Evolutionary conservation across 805 yeast genomes (phyloP), one percentile per base, ranked within the genome.

Genomic region (Zygosaccharomyces lentus): DNA sequence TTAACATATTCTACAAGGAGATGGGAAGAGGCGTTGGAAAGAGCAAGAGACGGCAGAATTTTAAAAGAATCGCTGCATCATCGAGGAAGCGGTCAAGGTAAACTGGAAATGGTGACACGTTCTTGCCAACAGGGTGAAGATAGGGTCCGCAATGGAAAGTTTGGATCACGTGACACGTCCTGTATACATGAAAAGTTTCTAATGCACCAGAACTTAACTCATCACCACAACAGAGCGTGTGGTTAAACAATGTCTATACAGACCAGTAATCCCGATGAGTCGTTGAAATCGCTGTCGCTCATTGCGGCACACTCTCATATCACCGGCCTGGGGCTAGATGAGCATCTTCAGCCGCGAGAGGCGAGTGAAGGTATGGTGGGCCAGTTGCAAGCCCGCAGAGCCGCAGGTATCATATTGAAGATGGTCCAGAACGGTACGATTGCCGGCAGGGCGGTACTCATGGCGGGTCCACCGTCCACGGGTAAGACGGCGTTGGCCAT

Each of bases 301-400:
- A 83, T 89, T 47, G 96, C 98, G 1, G 96, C 98, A n/a, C 99
- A 93, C 67, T 89, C 97, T 5, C 99, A 93, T 68, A 93, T 93
- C 64, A 77, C 93, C 19, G 99, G 99, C 0, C 76, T 93, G 25
- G 99, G 99, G n/a, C 77, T 93, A 43, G 98, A 91, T 66, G 97
- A 89, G 53, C 79, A 82, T 58, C 75, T 95, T 55, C 82, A 80
- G 58, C 98, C 98, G 34, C 78, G 85, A 46, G 85, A 78, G 42
- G 74, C 84, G 31, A 74, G 82, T 36, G 96, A 93, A 64, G 99
- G 99, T 13, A 89, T 93, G 95, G 98, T 93, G 40, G 99, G 99
- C 26, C 99, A 93, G 72, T 64, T 80, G 45, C 86, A 87, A 63
- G 99, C 99, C 2, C 81, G 99, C 68, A 83, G 82, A 62, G 98